Evolutionary conservation across 2,329 filamentous ascomycete genomes (phyloP).

Genomic region (Aureobasidium melanogenum): DNA sequence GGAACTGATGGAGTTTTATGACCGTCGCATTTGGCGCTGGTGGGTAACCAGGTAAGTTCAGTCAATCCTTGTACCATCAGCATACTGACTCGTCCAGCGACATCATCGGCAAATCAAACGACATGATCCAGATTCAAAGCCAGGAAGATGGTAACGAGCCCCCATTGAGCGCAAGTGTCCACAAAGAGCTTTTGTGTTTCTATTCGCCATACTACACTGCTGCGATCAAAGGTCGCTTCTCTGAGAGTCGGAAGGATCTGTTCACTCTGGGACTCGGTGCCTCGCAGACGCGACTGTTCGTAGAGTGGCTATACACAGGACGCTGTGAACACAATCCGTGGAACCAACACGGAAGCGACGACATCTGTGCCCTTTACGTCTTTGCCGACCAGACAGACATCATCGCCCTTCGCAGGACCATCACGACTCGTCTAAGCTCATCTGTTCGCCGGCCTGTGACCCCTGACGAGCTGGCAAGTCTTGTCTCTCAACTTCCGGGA

Average conservation of each 20-base stretch:
- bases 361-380: neutral
- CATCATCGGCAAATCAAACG: neutral
- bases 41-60: neutral
- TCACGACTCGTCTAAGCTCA: neutral
- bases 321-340: neutral
- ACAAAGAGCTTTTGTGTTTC: conserved; percentile 1
- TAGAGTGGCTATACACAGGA: neutral
- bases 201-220: neutral
- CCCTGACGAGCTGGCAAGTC: neutral
- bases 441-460: neutral
- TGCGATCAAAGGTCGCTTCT: neutral
- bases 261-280: neutral
- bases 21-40: neutral
- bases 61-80: neutral
- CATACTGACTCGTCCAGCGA: neutral
- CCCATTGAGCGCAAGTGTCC: neutral
- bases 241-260: neutral
- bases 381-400: neutral
- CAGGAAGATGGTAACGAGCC: neutral
- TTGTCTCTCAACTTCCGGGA: neutral
- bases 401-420: neutral
- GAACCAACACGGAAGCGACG: no score
- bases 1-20: neutral
- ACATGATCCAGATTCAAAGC: neutral
- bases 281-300: neutral